phyloP scores from a whole-genome alignment of 495 filamentous ascomycete genomes.

The Aspergillus egyptiacus region DNA sequence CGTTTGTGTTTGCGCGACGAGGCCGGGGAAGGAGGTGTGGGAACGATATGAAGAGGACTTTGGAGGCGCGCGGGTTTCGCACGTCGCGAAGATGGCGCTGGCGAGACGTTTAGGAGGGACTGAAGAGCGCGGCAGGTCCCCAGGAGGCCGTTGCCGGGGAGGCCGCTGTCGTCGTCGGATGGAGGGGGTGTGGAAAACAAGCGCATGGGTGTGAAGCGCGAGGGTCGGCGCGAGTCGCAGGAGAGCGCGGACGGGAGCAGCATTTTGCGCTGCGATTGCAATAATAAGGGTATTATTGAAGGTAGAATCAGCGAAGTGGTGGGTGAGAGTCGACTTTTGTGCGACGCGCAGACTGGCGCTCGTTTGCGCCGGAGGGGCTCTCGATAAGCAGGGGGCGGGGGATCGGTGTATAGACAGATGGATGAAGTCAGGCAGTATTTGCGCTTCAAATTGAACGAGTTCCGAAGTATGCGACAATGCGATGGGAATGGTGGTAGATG shows the following conservation, averaged over 20 bases:
- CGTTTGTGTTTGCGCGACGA: slow-evolving; percentile 28
- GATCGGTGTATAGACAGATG: slow-evolving; percentile 18
- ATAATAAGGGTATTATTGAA: slow-evolving; percentile 6
- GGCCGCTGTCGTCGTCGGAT: slow-evolving; percentile 40
- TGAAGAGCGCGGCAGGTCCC: slow-evolving; percentile 68
- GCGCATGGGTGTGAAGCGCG: slow-evolving; percentile 51
- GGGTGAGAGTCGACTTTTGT: slow-evolving; percentile 19
- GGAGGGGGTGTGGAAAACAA: slow-evolving; percentile 60
- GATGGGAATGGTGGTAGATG: slow-evolving; percentile 11
- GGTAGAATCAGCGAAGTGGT: background rate
- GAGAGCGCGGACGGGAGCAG: slow-evolving; percentile 65
- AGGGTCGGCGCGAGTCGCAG: slow-evolving; percentile 56
- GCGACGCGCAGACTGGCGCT: slow-evolving; percentile 22
- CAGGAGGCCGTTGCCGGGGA: slow-evolving; percentile 53
- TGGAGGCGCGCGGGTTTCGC: slow-evolving; percentile 41
- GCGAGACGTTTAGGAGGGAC: slow-evolving; percentile 51
- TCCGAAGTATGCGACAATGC: slow-evolving; percentile 29
- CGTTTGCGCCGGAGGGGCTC: slow-evolving; percentile 37
- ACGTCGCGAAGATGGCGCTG: slow-evolving; percentile 34
- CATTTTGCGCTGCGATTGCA: slow-evolving; percentile 41
- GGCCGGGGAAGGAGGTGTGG: slow-evolving; percentile 49
- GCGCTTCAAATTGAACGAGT: slow-evolving; percentile 27
- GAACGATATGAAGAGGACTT: slow-evolving; percentile 45
- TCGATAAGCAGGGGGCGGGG: slow-evolving; percentile 21
- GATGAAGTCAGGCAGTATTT: slow-evolving; percentile 6